A percentile compares a stretch with the other conserved stretches of the same genome.
Conservation (phyloP, 805 yeast species). For the Metschnikowia matae region DNA sequence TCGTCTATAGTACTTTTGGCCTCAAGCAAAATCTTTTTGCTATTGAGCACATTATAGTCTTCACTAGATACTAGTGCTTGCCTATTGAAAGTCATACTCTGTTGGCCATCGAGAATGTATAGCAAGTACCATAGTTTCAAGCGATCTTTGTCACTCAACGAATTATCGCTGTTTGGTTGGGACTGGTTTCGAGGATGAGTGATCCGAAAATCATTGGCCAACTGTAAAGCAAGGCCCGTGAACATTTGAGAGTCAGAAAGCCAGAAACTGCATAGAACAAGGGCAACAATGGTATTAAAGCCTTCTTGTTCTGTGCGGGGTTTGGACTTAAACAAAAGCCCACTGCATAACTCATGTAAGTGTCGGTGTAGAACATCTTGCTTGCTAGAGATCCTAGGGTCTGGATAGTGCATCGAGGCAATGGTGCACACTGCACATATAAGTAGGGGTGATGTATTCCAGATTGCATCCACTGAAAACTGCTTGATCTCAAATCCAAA, state of each 20-base stretch:
- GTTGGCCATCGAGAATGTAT: conserved; percentile 66
- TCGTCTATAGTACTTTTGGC: neutral
- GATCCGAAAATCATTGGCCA: conserved; percentile 46
- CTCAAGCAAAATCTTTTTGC: conserved; percentile 33
- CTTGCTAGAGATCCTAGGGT: conserved; percentile 25
- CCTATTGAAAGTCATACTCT: conserved; percentile 56
- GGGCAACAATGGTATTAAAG: conserved; percentile 57
- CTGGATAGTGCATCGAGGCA: conserved; percentile 58
- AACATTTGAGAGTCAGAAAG: conserved; percentile 60
- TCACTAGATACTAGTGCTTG: conserved; percentile 49
- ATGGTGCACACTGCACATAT: conserved; percentile 59
- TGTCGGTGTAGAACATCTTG: conserved; percentile 27
- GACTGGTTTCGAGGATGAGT: neutral
- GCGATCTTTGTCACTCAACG: conserved; percentile 30
- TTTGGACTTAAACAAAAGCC: conserved; percentile 32
- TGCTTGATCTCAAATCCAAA: conserved; percentile 60
- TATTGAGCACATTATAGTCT: conserved; percentile 43
- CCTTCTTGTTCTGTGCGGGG: conserved; percentile 46
- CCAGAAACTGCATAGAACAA: conserved; percentile 68
- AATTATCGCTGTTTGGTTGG: conserved; percentile 36
- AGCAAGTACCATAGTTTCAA: conserved; percentile 64
- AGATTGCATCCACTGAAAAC: conserved; percentile 45
- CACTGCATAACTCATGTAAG: conserved; percentile 32
- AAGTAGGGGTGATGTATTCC: conserved; percentile 55
- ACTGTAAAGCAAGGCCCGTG: conserved; percentile 63